These are phyloP conservation scores for Talaromyces sp. DNA, from an alignment of 2,329 filamentous ascomycete species.

Conservation along the genomic window DNA sequence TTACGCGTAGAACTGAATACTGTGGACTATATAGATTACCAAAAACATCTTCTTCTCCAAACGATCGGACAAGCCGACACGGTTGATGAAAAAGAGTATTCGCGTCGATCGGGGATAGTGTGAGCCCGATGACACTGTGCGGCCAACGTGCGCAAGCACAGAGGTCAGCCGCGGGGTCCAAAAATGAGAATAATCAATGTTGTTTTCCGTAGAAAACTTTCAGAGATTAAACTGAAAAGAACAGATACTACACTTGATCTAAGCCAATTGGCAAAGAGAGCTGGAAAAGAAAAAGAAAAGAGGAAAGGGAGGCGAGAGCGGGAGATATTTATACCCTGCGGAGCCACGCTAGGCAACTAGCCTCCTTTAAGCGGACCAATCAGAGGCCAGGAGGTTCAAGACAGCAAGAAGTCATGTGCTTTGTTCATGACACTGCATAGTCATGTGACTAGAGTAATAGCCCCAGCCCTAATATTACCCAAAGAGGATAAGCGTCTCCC, in stretches of 20 bases:
- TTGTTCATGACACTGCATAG: neutral
- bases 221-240: conserved; percentile 98
- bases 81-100: conserved; percentile 61
- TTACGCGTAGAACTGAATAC: no score
- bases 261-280: conserved; percentile 65
- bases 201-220: conserved; percentile 73
- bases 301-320: conserved; percentile 28
- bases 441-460: neutral
- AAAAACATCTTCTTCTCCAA: conserved; percentile 60
- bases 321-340: conserved; percentile 36
- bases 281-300: conserved; percentile 51
- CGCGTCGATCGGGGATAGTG: conserved; percentile 75
- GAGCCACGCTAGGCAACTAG: neutral
- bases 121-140: conserved; percentile 76
- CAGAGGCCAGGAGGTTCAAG: no score
- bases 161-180: conserved; percentile 60
- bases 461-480: conserved; percentile 23
- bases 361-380: neutral
- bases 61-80: conserved; percentile 54
- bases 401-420: neutral
- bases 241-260: conserved; percentile 98
- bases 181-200: conserved; percentile 85
- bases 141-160: conserved; percentile 70
- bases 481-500: conserved; percentile 32
- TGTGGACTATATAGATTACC: no score